A percentile compares a stretch with the other conserved stretches of the same genome.
Evolutionary conservation across 2,329 filamentous ascomycete genomes (phyloP).

Genomic region (Sphaerostilbella broomeana): DNA sequence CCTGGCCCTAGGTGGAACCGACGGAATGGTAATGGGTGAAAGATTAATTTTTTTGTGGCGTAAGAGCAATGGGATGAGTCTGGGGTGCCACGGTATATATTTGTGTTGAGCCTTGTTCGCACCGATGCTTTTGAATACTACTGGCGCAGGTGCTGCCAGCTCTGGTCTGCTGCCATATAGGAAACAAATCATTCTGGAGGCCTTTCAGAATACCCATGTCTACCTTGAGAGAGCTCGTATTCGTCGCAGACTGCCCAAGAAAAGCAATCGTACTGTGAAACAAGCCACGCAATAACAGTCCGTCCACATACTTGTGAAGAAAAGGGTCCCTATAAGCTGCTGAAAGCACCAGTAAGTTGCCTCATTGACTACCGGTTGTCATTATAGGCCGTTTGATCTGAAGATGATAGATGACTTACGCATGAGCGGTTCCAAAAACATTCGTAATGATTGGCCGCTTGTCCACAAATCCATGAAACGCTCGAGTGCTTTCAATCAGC

Average conservation of each 20-base stretch:
- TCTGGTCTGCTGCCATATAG: no score
- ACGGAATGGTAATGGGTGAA: no score
- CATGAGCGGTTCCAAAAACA: conserved; percentile 92
- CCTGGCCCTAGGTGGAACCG: no score
- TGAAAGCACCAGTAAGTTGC: conserved; percentile 81
- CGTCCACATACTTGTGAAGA: conserved; percentile 52
- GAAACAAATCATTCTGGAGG: conserved; percentile 39
- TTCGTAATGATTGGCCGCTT: conserved; percentile 82
- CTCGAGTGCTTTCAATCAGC: conserved; percentile 75
- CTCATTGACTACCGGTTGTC: conserved; percentile 68
- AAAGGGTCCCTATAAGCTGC: conserved; percentile 65
- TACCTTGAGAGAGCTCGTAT: conserved; percentile 65
- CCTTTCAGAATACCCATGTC: conserved; percentile 68
- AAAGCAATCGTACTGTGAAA: conserved; percentile 71
- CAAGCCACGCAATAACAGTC: conserved; percentile 49
- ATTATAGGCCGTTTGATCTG: conserved; percentile 7
- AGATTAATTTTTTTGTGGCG: no score
- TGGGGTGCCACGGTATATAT: no score
- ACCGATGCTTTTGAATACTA: no score
- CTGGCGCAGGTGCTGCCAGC: no score
- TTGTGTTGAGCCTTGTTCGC: no score
- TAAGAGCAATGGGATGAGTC: no score
- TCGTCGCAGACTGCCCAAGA: conserved; percentile 59
- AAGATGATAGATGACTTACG: conserved; percentile 54
- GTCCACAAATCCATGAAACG: conserved; percentile 60